These are phyloP conservation scores for Boletus sp. DNA, from an alignment of 1,284 basidiomycete genomes.

Conservation along the genomic window DNA sequence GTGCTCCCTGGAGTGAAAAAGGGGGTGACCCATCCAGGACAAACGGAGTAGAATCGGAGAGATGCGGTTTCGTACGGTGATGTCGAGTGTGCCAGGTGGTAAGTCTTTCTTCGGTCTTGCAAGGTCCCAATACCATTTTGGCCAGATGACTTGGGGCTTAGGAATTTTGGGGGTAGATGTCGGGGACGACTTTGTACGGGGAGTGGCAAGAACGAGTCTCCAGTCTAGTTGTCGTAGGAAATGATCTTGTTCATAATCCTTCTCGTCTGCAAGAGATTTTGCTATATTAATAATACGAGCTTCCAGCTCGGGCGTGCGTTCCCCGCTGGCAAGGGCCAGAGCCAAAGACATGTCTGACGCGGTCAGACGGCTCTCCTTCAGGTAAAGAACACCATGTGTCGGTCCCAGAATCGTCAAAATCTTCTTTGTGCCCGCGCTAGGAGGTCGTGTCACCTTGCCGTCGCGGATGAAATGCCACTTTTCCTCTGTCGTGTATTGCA, in stretches of 20 bases:
- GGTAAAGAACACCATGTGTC: constrained; percentile 41
- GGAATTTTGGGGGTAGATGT: neutral
- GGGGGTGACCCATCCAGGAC: constrained; percentile 85
- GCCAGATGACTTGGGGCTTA: constrained; percentile 52
- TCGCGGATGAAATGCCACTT: constrained; percentile 64
- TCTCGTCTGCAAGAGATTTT: constrained; percentile 23
- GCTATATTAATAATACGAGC: constrained; percentile 42
- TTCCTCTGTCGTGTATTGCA: constrained; percentile 61
- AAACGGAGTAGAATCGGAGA: constrained; percentile 86
- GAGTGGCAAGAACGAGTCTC: constrained; percentile 28
- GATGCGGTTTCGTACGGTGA: constrained; percentile 83
- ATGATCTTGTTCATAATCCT: constrained; percentile 40
- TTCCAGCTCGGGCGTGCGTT: constrained; percentile 33
- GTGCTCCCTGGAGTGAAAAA: constrained; percentile 84
- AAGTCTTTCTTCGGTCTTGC: constrained; percentile 65
- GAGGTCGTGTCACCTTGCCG: constrained; percentile 36
- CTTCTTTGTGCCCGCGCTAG: constrained; percentile 42
- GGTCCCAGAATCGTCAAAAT: constrained; percentile 41
- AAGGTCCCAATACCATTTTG: constrained; percentile 98
- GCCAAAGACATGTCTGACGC: constrained; percentile 42
- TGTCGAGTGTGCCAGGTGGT: constrained; percentile 71
- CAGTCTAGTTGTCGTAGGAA: constrained; percentile 74
- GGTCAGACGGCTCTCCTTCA: constrained; percentile 40
- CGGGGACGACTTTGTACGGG: neutral
- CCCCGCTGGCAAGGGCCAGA: constrained; percentile 41